Evolutionary conservation across 129 eudicot genomes (phyloP).

Genomic region (Flaveria bidentis): DNA sequence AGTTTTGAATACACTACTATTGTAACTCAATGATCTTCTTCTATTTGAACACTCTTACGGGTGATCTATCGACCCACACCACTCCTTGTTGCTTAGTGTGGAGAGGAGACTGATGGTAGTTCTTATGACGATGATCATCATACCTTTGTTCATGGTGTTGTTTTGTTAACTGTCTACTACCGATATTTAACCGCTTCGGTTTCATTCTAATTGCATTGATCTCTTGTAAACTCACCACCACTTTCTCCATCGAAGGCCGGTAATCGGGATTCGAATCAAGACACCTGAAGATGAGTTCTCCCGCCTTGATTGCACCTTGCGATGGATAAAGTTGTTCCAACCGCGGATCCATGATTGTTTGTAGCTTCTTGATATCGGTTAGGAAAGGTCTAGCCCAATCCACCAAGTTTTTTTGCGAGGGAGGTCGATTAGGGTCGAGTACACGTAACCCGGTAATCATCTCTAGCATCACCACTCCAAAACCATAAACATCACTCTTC

Average conservation of each 20-base stretch:
- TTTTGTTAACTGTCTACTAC: background rate
- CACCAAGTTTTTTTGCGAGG: conserved; percentile 44
- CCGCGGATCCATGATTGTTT: conserved; percentile 20
- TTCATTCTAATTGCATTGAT: background rate
- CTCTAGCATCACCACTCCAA: conserved; percentile 51
- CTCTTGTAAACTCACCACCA: conserved; percentile 3
- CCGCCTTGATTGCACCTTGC: background rate
- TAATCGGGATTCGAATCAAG: background rate
- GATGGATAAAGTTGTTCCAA: conserved; percentile 6
- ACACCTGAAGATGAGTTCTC: background rate
- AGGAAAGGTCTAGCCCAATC: conserved; percentile 59
- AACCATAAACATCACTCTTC: conserved; percentile 65
- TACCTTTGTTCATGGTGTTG: background rate
- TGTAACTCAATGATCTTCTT: background rate
- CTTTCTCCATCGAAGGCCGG: background rate
- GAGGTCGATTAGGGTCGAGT: conserved; percentile 46
- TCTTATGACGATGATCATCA: background rate
- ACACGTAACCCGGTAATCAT: conserved; percentile 54
- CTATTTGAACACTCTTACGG: background rate
- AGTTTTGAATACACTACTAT: background rate
- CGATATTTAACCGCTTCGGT: background rate
- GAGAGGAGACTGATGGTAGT: background rate
- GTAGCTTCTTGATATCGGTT: conserved; percentile 35
- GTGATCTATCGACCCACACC: background rate
- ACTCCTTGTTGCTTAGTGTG: background rate